Evolutionary conservation across 2,329 filamentous ascomycete genomes (phyloP).

Genomic region (Dactylellina sp.): DNA sequence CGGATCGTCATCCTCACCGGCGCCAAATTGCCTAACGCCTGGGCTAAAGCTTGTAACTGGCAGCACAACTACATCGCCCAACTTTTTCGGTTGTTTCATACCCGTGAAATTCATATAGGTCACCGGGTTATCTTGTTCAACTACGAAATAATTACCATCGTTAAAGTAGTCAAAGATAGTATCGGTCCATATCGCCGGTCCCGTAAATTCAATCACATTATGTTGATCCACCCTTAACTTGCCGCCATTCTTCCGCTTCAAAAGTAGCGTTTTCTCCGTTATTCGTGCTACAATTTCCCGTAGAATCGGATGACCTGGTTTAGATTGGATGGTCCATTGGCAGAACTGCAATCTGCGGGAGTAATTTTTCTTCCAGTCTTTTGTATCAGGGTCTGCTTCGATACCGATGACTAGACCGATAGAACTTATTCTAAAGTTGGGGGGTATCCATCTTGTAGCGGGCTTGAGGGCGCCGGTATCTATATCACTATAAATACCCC

Average conservation of each 20-base stretch:
- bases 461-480: constrained; percentile 88
- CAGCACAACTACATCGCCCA: constrained; percentile 91
- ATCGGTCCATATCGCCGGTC: constrained; percentile 95
- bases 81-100: constrained; percentile 82
- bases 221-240: constrained; percentile 73
- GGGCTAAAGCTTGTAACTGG: constrained; percentile 98
- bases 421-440: constrained; percentile 77
- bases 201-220: constrained; percentile 91
- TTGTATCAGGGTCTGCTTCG: constrained; percentile 92
- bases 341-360: constrained; percentile 96
- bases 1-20: constrained; percentile 86
- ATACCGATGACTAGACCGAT: constrained; percentile 93
- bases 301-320: constrained; percentile 91
- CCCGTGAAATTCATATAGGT: constrained; percentile 90
- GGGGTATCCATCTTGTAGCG: constrained; percentile 87
- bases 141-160: constrained; percentile 86
- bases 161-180: constrained; percentile 93
- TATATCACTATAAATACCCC: constrained; percentile 89
- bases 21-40: constrained; percentile 91
- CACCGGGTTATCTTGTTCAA: constrained; percentile 78
- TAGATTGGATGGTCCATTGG: constrained; percentile 98
- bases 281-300: constrained; percentile 88
- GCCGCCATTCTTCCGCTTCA: constrained; percentile 77
- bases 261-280: constrained; percentile 80
- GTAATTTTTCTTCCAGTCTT: constrained; percentile 96